Evolutionary conservation across 139 green algal species (phyloP), one percentile per base, ranked within the genome.

Genomic region (Coccomyxa sp.): DNA sequence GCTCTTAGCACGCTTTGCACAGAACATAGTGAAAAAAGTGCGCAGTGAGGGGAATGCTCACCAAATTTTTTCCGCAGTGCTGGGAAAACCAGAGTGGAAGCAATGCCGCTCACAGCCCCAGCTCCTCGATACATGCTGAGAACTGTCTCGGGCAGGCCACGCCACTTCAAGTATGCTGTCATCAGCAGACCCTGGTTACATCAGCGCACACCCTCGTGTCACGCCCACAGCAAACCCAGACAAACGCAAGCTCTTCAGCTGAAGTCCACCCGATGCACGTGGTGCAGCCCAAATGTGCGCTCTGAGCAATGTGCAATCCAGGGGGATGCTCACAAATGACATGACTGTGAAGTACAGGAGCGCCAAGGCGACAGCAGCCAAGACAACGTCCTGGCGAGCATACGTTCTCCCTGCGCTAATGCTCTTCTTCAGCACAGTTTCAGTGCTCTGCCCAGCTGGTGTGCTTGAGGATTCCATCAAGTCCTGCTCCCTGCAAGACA

Each of bases 321-420:
- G 21, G 63, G 10, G 63, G 18, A 71, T 21, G 21, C 63, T 71
- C 63, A 71, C 63, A 71, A 92, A 90, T 13, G 78, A 89, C 38
- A 94, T 75, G 1, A 95, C 91, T 15, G 91, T 95, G 13, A 92
- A 81, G 86, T 97, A 98, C 27, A 98, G 84, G 79, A 95, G 81
- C 9, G 93, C 94, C 81, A 98, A 89, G 0, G 95, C 89, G 25
- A 94, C 13, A 7, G 90, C 89, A 21, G 94, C 84, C 38, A 92
- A 86, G 57, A 93, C 18, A 25, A 71, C 63, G 18, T 71, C 63
- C 63, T 71, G 63, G 63, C 63, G 18, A 28, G 18, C 21, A 25
- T 71, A 71, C 9, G 21, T 21, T 51, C 38, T 51, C 38, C 38
- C 3, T 7, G 38, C 38, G 38, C 38, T 51, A 7, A 51, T 11